Evolutionary conservation across 805 yeast species (phyloP).

Genomic region (Spathaspora hagerdaliae): DNA sequence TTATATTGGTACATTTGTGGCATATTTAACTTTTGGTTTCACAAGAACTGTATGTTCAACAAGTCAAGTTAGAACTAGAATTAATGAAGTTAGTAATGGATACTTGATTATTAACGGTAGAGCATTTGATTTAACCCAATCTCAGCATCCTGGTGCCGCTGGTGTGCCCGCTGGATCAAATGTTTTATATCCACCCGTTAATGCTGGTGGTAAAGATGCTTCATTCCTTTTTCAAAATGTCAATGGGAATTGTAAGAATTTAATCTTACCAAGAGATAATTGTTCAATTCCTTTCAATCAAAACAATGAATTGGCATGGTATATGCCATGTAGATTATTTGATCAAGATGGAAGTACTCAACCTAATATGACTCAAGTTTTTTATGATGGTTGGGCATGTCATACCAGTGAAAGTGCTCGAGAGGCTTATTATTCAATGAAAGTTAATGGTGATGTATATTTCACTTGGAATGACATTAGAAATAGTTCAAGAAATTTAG

Average conservation of each 20-base stretch:
- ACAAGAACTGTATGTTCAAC: slow-evolving; percentile 73
- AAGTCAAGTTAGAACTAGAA: slow-evolving; percentile 45
- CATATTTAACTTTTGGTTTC: slow-evolving; percentile 87
- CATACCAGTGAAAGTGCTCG: slow-evolving; percentile 76
- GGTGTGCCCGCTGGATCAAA: slow-evolving; percentile 72
- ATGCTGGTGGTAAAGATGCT: slow-evolving; percentile 87
- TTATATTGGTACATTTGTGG: slow-evolving; percentile 71
- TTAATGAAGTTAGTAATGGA: slow-evolving; percentile 55
- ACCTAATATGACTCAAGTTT: slow-evolving; percentile 59
- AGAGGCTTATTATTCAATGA: slow-evolving; percentile 55
- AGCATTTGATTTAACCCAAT: slow-evolving; percentile 65
- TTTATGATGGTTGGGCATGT: slow-evolving; percentile 86
- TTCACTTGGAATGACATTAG: slow-evolving; percentile 87
- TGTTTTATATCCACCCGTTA: slow-evolving; percentile 75
- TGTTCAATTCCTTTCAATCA: slow-evolving; percentile 61
- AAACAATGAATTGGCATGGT: slow-evolving; percentile 78
- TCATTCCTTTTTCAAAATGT: slow-evolving; percentile 86
- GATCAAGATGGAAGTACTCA: slow-evolving; percentile 66
- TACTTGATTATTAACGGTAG: slow-evolving; percentile 77
- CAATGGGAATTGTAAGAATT: slow-evolving; percentile 80
- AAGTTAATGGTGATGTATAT: slow-evolving; percentile 68
- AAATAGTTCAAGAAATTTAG: slow-evolving; percentile 66
- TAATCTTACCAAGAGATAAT: slow-evolving; percentile 66
- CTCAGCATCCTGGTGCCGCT: slow-evolving; percentile 77
- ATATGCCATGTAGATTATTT: slow-evolving; percentile 84